A percentile compares a stretch with the other conserved stretches of the same genome.
These are phyloP conservation scores for Suillus decipiens DNA, from an alignment of 768 basidiomycete species.

Conservation along the genomic window DNA sequence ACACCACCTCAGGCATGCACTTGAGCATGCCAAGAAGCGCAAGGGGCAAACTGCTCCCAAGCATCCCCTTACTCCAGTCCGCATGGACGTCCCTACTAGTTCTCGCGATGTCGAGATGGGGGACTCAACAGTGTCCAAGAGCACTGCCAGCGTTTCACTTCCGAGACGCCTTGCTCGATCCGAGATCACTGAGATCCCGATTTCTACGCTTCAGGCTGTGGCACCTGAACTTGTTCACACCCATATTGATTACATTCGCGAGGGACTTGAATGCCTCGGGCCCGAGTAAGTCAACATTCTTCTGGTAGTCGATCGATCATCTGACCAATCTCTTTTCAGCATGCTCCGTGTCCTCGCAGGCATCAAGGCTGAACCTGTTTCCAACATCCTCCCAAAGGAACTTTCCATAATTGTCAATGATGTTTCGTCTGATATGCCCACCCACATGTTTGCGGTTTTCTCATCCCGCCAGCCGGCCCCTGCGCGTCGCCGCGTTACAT, in stretches of 20 bases:
- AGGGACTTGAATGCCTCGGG: conserved; percentile 30
- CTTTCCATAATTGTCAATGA: conserved; percentile 29
- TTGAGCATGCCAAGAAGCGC: conserved; percentile 43
- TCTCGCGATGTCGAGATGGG: conserved; percentile 7
- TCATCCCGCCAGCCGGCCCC: conserved; percentile 23
- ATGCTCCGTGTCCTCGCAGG: conserved; percentile 35
- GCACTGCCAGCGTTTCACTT: conserved; percentile 15
- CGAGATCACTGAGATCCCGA: conserved; percentile 12
- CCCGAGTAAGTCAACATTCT: conserved; percentile 23
- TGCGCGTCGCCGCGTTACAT: conserved; percentile 32
- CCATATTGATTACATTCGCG: conserved; percentile 26
- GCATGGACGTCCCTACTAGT: conserved; percentile 32
- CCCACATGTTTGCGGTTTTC: conserved; percentile 34
- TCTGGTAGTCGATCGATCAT: not conserved
- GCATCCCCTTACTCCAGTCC: conserved; percentile 22
- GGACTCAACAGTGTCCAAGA: conserved; percentile 15
- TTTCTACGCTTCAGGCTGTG: conserved; percentile 17
- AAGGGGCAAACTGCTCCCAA: conserved; percentile 22
- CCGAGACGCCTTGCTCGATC: conserved; percentile 30
- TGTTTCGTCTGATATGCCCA: conserved; percentile 34
- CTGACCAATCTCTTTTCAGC: conserved; percentile 22
- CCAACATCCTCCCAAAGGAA: conserved; percentile 31
- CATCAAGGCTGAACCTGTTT: conserved; percentile 21
- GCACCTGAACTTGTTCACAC: conserved; percentile 32
- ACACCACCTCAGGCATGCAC: conserved; percentile 34